Evolutionary conservation across 805 yeast species (phyloP), one percentile per base, ranked within the genome.

Genomic region (Yarrowia bubula): DNA sequence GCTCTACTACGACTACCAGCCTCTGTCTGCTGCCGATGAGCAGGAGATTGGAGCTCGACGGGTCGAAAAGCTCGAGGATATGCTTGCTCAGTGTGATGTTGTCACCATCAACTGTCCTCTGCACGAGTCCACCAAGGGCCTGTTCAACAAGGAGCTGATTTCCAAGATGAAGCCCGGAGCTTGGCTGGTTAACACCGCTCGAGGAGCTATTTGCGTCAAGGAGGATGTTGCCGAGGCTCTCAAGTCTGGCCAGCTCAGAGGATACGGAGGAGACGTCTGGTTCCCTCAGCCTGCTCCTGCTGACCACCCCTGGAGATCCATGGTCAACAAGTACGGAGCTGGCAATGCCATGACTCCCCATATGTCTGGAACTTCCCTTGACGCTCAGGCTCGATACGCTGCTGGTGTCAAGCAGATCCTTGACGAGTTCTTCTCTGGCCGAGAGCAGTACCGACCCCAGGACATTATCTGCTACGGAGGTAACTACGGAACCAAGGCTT

Each of bases 301-400:
- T 64, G 81, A 81, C 74, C 92, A 88, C 73, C 92, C 92, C 69
- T 89, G 95, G 95, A 81, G 91, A 80, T 65, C 79, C 10, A 83
- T 88, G 85, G 73, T 78, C 57, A 87, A 87, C 82, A 78, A 82
- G 71, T 83, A 80, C 69, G 88, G 87, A 66, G 89, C 84, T 41
- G 93, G 93, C 69, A 89, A 89, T 71, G 93, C 92, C 64, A 88
- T 89, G 93, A 87, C 91, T 61, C 92, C 92, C 18, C 95, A 88
- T 73, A 83, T 86, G 70, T 85, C 90, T 64, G 95, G 96, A 68
- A 86, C 93, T 31, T 85, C 90, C 47, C 78, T 89, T 70, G 93
- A 89, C 75, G 93, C 96, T 41, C 95, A 89, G 78, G 78, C 79
- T 44, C 81, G 95, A 72, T 89, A 89, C 71, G 84, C 93, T 15